phyloP scores from a whole-genome alignment of 768 basidiomycete species.

The Lepiota brunneoincarnata region DNA sequence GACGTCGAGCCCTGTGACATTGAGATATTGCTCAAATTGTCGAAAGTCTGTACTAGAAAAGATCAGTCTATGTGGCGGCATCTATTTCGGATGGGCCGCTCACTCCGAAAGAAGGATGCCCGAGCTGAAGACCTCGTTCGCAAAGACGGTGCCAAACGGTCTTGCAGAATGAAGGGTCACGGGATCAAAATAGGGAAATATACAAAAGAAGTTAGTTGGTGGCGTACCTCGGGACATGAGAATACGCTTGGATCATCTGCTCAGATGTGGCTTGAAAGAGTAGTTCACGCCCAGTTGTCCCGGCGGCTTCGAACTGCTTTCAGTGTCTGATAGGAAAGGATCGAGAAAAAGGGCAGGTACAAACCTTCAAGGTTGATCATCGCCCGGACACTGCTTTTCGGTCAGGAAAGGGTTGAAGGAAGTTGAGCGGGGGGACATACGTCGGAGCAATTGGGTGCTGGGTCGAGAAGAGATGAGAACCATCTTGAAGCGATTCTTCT shows the following conservation, averaged over 20 bases:
- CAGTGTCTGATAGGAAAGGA: slow-evolving; percentile 2
- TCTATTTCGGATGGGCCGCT: slow-evolving; percentile 17
- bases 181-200: not conserved
- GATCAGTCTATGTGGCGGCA: not conserved
- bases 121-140: slow-evolving; percentile 90
- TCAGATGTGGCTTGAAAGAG: slow-evolving; percentile 96
- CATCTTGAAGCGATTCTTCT: slow-evolving; percentile 94
- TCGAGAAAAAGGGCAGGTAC: slow-evolving; percentile 2
- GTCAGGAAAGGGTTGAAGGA: not conserved
- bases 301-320: slow-evolving; percentile 56
- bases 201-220: not conserved
- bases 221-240: slow-evolving; percentile 70
- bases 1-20: slow-evolving; percentile 89
- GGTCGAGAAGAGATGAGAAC: slow-evolving; percentile 89
- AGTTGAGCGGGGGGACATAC: slow-evolving; percentile 37
- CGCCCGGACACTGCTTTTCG: slow-evolving; percentile 62
- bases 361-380: slow-evolving; percentile 88
- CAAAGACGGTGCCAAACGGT: slow-evolving; percentile 86
- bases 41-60: slow-evolving; percentile 83
- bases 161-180: slow-evolving; percentile 30
- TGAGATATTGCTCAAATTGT: slow-evolving; percentile 88
- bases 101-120: slow-evolving; percentile 90
- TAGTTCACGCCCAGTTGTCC: slow-evolving; percentile 81
- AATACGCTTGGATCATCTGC: slow-evolving; percentile 92
- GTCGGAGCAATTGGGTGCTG: slow-evolving; percentile 75